A percentile compares a stretch with the other conserved stretches of the same genome.
These are phyloP conservation scores for Aspergillus sclerotioniger DNA, from an alignment of 495 filamentous ascomycete species.

Conservation along the genomic window DNA sequence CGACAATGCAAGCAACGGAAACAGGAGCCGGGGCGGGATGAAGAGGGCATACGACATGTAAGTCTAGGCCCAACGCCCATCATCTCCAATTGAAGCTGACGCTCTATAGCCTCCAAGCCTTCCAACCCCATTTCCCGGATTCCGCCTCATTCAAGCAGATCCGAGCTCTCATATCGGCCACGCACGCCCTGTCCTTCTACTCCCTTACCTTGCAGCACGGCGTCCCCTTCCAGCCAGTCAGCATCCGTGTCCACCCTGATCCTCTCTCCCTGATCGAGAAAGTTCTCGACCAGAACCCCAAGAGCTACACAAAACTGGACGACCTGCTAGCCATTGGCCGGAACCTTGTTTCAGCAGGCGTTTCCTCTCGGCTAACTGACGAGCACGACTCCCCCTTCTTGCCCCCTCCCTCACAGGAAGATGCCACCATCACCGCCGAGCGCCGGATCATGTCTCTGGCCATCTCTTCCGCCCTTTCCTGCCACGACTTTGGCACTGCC, in stretches of 20 bases:
- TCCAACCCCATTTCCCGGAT: conserved; percentile 60
- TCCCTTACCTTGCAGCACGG: conserved; percentile 86
- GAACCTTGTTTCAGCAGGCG: conserved; percentile 74
- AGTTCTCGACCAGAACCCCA: conserved; percentile 82
- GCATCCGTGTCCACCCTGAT: conserved; percentile 80
- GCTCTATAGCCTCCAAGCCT: conserved; percentile 61
- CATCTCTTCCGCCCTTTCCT: conserved; percentile 77
- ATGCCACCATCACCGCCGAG: conserved; percentile 44
- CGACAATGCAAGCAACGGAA: conserved; percentile 89
- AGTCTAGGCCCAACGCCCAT: conserved; percentile 25
- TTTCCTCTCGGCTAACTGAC: conserved; percentile 25
- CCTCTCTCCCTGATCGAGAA: conserved; percentile 80
- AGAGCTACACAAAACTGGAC: conserved; percentile 82
- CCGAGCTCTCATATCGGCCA: conserved; percentile 73
- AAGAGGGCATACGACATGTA: conserved; percentile 83
- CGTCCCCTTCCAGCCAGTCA: conserved; percentile 87
- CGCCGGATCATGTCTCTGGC: conserved; percentile 82
- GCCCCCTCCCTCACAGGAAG: conserved; percentile 18
- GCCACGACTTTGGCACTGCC: conserved; percentile 94
- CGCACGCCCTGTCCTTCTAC: conserved; percentile 84
- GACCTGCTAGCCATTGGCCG: conserved; percentile 76
- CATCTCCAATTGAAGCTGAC: conserved; percentile 6
- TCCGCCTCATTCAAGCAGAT: conserved; percentile 56
- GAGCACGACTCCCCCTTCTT: conserved; percentile 15
- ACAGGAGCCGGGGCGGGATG: conserved; percentile 75